phyloP scores from a whole-genome alignment of 768 basidiomycete species.

The Russula earlei region DNA sequence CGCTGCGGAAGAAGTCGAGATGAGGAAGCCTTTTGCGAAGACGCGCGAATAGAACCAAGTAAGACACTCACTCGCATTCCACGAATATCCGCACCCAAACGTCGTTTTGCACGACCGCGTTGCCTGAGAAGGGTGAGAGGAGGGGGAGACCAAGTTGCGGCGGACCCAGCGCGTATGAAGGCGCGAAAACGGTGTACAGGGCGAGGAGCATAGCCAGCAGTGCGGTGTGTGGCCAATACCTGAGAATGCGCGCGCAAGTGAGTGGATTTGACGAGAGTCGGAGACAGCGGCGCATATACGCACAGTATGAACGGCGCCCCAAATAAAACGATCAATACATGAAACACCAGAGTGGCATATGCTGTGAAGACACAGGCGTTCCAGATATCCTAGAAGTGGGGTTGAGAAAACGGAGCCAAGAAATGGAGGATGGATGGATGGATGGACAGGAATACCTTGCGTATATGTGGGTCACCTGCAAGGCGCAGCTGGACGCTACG shows the following conservation, averaged over 20 bases:
- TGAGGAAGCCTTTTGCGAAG: neutral
- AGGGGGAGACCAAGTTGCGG: conserved; percentile 32
- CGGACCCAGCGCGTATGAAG: conserved; percentile 58
- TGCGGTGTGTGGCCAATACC: conserved; percentile 46
- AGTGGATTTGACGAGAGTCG: neutral
- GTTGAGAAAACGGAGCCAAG: conserved; percentile 27
- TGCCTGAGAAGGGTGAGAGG: conserved; percentile 25
- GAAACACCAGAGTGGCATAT: conserved; percentile 36
- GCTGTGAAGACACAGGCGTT: conserved; percentile 48
- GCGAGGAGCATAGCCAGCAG: conserved; percentile 62
- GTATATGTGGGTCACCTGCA: conserved; percentile 30
- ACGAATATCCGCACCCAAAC: conserved; percentile 76
- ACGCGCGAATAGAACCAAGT: neutral
- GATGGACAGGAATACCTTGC: conserved; percentile 27
- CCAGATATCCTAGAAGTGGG: conserved; percentile 35
- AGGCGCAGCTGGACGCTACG: conserved; percentile 34
- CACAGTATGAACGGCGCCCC: conserved; percentile 66
- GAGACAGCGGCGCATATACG: conserved; percentile 12
- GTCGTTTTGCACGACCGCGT: conserved; percentile 45
- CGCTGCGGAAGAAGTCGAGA: conserved; percentile 27
- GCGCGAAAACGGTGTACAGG: conserved; percentile 52
- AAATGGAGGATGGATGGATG: neutral
- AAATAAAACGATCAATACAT: conserved; percentile 49
- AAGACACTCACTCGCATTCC: conserved; percentile 60
- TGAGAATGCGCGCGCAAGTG: neutral